Percentiles rank a stretch among this genome's conserved stretches.
Evolutionary conservation across 306 rosid genomes (phyloP).

Genomic region (Amphicarpaea edgeworthii): DNA sequence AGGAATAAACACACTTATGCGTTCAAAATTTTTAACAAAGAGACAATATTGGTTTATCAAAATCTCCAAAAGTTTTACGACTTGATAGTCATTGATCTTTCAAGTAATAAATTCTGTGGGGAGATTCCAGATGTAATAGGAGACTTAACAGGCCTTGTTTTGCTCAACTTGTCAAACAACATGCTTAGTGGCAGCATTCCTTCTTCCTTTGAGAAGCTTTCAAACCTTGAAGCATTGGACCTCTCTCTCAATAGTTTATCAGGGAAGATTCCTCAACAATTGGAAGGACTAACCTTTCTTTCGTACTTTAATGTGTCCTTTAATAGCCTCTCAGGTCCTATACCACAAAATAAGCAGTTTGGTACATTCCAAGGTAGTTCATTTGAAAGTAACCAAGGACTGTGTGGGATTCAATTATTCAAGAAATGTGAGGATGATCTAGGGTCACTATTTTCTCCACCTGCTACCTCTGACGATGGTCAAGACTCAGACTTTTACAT

Average conservation of each 20-base stretch:
- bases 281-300: conserved; percentile 33
- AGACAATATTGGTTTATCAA: not conserved
- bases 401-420: not conserved
- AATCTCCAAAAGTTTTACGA: not conserved
- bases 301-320: conserved; percentile 28
- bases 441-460: not conserved
- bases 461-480: no score
- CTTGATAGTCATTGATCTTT: conserved; percentile 33
- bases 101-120: conserved; percentile 34
- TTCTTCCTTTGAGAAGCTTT: conserved; percentile 27
- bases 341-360: conserved; percentile 24
- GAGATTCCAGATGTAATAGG: conserved; percentile 17
- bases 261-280: conserved; percentile 22
- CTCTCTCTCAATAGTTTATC: conserved; percentile 29
- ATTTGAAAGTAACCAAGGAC: no score
- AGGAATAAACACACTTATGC: not conserved
- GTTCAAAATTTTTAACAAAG: conserved; percentile 36
- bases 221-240: conserved; percentile 30
- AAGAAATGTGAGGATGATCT: conserved; percentile 18
- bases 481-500: no score
- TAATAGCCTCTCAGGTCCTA: conserved; percentile 21
- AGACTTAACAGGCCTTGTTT: not conserved
- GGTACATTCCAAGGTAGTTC: conserved; percentile 18
- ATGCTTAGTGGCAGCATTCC: not conserved
- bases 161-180: not conserved